These are phyloP conservation scores for Pseudotsuga menziesii DNA, from an alignment of 75 land plant genomes.

Conservation along the genomic window DNA sequence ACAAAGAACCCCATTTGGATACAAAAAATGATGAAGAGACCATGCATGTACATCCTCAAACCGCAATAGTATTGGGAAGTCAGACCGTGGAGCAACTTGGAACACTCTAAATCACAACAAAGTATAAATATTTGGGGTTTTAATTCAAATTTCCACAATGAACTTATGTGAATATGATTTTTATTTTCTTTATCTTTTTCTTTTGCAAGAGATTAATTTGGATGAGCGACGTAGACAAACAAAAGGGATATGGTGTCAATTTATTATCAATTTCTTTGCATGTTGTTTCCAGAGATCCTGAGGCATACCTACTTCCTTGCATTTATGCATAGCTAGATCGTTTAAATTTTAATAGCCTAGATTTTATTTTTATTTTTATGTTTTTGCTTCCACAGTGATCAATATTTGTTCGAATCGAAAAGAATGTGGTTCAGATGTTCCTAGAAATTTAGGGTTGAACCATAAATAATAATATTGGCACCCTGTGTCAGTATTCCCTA, in stretches of 20 bases:
- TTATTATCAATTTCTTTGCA: slow-evolving; percentile 91
- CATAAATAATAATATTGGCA: too few relatives aligned
- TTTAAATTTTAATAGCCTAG: too few relatives aligned
- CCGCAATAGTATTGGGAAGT: slow-evolving; percentile 61
- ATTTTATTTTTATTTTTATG: too few relatives aligned
- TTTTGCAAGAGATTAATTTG: slow-evolving; percentile 75
- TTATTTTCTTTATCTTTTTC: neutral
- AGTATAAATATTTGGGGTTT: slow-evolving; percentile 23
- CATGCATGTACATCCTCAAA: slow-evolving; percentile 53
- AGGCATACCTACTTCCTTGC: slow-evolving; percentile 88
- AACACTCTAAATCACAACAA: slow-evolving; percentile 83
- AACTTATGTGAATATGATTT: neutral
- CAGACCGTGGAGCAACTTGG: slow-evolving; percentile 62
- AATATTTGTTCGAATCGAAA: too few relatives aligned
- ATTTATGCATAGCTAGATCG: slow-evolving; percentile 79
- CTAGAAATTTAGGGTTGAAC: too few relatives aligned
- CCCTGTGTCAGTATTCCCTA: too few relatives aligned
- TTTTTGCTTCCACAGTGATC: too few relatives aligned
- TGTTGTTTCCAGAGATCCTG: slow-evolving; percentile 90
- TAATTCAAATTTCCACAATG: neutral
- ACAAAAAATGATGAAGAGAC: slow-evolving; percentile 63
- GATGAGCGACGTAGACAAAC: slow-evolving; percentile 75
- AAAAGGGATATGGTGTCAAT: slow-evolving; percentile 84
- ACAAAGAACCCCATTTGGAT: slow-evolving; percentile 59
- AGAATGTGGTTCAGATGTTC: too few relatives aligned